Conservation (phyloP, 2,329 filamentous ascomycete species). For the Sporothrix brunneoviolacea region DNA sequence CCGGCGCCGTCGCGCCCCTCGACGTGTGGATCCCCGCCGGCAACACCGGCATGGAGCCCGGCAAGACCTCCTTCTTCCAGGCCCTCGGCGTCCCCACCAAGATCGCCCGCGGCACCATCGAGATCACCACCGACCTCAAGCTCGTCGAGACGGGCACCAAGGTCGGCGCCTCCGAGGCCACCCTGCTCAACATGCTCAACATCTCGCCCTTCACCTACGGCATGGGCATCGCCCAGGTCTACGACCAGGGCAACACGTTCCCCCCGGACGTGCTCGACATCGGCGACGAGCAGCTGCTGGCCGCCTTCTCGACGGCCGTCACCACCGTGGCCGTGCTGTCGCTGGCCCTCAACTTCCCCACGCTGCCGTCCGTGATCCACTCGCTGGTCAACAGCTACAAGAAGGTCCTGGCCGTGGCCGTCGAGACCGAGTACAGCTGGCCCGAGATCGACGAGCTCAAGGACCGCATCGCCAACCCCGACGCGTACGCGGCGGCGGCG, state of each 20-base stretch:
- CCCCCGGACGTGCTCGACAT: conserved; percentile 81
- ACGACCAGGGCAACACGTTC: conserved; percentile 96
- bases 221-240: conserved; percentile 93
- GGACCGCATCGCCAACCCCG: conserved; percentile 98
- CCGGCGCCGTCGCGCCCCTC: conserved; percentile 86
- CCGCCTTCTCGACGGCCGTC: conserved; percentile 73
- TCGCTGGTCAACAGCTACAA: conserved; percentile 97
- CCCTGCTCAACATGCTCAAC: conserved; percentile 99
- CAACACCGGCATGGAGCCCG: conserved; percentile 99
- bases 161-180: conserved; percentile 98
- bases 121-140: conserved; percentile 98
- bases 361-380: conserved; percentile 92
- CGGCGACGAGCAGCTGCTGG: conserved; percentile 87
- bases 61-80: conserved; percentile 99
- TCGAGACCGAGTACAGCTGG: conserved; percentile 90
- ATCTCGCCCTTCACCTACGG: conserved; percentile 99
- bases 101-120: conserved; percentile 99
- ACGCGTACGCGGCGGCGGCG: conserved; percentile 82
- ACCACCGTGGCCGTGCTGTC: conserved; percentile 84
- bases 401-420: conserved; percentile 83
- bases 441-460: conserved; percentile 95
- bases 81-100: conserved; percentile 99
- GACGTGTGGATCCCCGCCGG: conserved; percentile 95
- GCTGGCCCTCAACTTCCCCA: conserved; percentile 90
- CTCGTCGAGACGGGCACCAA: conserved; percentile 87